phyloP scores from a whole-genome alignment of 139 green algal genomes.

The Pleodorina starrii region DNA sequence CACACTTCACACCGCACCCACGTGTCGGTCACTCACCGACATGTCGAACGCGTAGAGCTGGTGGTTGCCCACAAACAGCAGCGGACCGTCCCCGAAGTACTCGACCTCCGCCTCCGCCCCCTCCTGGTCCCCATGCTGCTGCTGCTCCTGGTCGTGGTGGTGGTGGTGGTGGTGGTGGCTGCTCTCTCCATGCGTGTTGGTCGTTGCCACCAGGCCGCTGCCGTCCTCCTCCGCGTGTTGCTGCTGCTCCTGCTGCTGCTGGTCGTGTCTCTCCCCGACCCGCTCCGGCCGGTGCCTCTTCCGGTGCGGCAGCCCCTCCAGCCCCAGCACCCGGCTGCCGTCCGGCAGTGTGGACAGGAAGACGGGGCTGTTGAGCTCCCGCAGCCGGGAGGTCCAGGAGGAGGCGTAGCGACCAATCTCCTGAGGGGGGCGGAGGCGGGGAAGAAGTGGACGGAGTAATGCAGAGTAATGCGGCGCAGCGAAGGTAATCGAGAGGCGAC shows the following conservation, averaged over 20 bases:
- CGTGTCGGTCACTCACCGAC: slow-evolving; percentile 40
- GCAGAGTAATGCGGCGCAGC: neutral
- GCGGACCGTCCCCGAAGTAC: neutral
- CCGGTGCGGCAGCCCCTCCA: slow-evolving; percentile 13
- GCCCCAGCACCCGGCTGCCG: slow-evolving; percentile 38
- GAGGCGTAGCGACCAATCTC: slow-evolving; percentile 21
- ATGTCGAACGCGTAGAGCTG: slow-evolving; percentile 58
- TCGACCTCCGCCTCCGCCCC: neutral
- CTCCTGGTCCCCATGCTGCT: neutral
- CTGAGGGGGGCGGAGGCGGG: slow-evolving; percentile 8
- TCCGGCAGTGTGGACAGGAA: slow-evolving; percentile 55
- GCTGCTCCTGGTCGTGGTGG: neutral
- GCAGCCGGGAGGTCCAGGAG: slow-evolving; percentile 17
- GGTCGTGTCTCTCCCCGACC: too few species aligned
- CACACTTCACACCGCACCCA: too few species aligned
- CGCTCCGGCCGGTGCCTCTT: neutral
- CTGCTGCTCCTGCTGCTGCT: neutral
- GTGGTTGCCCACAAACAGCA: slow-evolving; percentile 56
- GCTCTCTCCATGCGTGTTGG: too few species aligned
- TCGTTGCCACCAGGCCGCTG: too few species aligned
- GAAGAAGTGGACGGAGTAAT: neutral
- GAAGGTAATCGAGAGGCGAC: neutral
- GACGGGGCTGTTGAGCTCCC: slow-evolving; percentile 47
- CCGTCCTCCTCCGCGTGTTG: neutral
- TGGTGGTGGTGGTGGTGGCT: too few species aligned